Evolutionary conservation across 768 basidiomycete species (phyloP), one percentile per base, ranked within the genome.

Genomic region (Cystobasidium tubakii): DNA sequence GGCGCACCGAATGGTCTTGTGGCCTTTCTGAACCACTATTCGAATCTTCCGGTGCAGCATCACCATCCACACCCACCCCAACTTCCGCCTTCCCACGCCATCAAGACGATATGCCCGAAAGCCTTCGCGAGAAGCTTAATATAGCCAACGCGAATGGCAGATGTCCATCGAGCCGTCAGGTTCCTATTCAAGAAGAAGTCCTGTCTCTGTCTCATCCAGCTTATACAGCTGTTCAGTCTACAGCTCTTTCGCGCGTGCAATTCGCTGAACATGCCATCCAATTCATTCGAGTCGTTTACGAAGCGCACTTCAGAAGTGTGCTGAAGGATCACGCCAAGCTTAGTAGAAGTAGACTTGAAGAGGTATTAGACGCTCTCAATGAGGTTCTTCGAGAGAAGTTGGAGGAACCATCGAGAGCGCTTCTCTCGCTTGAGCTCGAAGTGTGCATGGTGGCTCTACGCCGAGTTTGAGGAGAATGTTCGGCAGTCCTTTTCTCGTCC

Each of bases 1-100:
- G 79, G 79, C 62, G 73, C 15, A 43, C 77, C 19, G 75, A 77
- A 42, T 69, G 66, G 55, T 57, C 42, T 29, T 67, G 66, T 46
- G 74, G 74, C 15, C 72, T 69, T 6, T 19, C 53, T 13, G 73
- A 54, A 10, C 23, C 34, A 1, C 15, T 23, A 4, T 3, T n/a
- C 23, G 34, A 67, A 39, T 31, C 34, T 57, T 25, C 62, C 12
- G 13, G 21, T 7, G 33, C 33, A 33, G 39, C 43, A 21, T 65
- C 33, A 33, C 69, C 69, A 2, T n/a, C 69, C 12, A 71, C 69
- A 17, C 69, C 69, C 27, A 71, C 53, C 1, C 55, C 69, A 10
- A 42, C 63, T 60, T 27, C 57, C 13, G 1, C 63, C 6, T 65
- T 65, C 39, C 31, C 31, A 23, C 31, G 70, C 23, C 4, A 39